Conservation (phyloP, 805 yeast genomes). For the Nakazawaea siamensis region DNA sequence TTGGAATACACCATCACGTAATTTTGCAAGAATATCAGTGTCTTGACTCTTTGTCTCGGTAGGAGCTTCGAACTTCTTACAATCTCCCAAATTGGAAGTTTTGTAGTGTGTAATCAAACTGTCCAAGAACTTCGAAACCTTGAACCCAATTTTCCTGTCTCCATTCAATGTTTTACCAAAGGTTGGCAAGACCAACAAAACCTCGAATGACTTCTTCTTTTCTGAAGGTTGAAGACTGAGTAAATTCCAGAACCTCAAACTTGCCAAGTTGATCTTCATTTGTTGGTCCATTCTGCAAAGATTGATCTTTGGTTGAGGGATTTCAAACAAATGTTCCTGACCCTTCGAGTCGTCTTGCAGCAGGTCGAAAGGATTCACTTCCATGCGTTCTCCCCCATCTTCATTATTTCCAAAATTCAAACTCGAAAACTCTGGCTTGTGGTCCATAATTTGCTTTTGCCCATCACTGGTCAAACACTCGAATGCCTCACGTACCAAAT, state of each 20-base stretch:
- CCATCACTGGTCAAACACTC: slow-evolving; percentile 24
- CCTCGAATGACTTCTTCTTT: slow-evolving; percentile 42
- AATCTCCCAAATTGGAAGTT: slow-evolving; percentile 38
- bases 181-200: slow-evolving; percentile 33
- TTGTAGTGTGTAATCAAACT: slow-evolving; percentile 34
- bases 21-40: not conserved
- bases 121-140: slow-evolving; percentile 28
- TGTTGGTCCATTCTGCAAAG: slow-evolving; percentile 28
- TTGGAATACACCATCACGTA: not conserved
- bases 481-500: slow-evolving; percentile 26
- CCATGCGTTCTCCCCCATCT: too few relatives aligned
- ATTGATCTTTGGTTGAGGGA: slow-evolving; percentile 26
- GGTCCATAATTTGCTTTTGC: slow-evolving; percentile 16
- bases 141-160: slow-evolving; percentile 20
- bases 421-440: too few relatives aligned
- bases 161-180: slow-evolving; percentile 10
- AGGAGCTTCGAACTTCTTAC: not conserved
- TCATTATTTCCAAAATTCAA: too few relatives aligned
- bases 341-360: not conserved
- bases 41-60: too few relatives aligned
- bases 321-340: slow-evolving; percentile 18
- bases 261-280: slow-evolving; percentile 38
- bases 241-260: slow-evolving; percentile 46
- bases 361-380: not conserved
- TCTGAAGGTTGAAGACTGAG: slow-evolving; percentile 48